Base-by-base conservation (phyloP, 805 yeast species). In the Metschnikowia koreensis region DNA sequence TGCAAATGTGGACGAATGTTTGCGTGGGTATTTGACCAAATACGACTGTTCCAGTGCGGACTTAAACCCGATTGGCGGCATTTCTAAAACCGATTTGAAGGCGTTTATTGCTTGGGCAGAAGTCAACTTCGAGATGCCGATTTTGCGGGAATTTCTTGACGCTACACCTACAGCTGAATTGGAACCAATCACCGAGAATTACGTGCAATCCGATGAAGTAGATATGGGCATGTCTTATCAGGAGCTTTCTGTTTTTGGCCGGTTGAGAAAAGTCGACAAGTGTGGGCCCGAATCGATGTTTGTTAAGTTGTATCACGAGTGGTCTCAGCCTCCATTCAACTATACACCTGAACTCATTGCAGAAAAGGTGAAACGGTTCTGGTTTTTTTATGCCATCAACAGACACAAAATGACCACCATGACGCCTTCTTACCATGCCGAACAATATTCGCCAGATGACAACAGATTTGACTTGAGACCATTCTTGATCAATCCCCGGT, bases 141-240 rank as follows among this genome's bases (percentile, higher is more conserved):
- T 94, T 22, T 74, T 94, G 57, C 71, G 79, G 41, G 87, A 84
- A 8, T 94, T 96, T 66, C 74, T 94, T 44, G 83, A 81, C 59
- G 99, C 99, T 0, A 87, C 94, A 0, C 99, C 99, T 31, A 93
- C 99, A 0, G 99, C 99, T 0, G 99, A 94, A 67, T 79, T 94
- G 47, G 99, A 94, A 64, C 99, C 99, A 36, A 93, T 90, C 48
- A 94, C 99, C 0, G 84, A 87, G 57, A 79, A 83, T 51, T 93
- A 94, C 61, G 96, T 93, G 13, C 99, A 94, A 69, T 87, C 96
- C 33, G 99, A 94, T 68, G 99, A 94, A 69, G 84, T 82, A 12
- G 99, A 94, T 65, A 94, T 94, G 99, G 99, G 99, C 1, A 87
- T 96, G 86, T 88, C 97, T 0, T 94, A 94, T 63, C 96, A 92